Conservation (phyloP, 257 asterid species). For the Knoxia roxburghii region DNA sequence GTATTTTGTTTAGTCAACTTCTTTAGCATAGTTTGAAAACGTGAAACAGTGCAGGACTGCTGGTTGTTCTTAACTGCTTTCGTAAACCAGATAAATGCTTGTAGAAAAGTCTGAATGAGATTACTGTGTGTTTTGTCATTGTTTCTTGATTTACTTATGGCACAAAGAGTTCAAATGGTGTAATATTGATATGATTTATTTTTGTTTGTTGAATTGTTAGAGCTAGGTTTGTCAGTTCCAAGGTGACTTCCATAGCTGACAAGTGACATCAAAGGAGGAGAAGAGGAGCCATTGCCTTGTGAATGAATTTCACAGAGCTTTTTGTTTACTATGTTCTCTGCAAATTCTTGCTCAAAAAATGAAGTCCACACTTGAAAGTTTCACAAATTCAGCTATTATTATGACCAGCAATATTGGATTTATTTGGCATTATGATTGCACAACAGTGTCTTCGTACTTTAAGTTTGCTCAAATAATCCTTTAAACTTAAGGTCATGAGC, state of each 20-base stretch:
- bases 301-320: slow-evolving; percentile 28
- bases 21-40: not conserved
- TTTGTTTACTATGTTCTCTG: slow-evolving; percentile 9
- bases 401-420: slow-evolving; percentile 1
- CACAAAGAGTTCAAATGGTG: not conserved
- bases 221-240: slow-evolving; percentile 83
- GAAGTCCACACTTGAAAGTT: slow-evolving; percentile 19
- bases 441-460: not conserved
- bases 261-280: too few species aligned
- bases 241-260: slow-evolving; percentile 62
- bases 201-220: slow-evolving; percentile 46
- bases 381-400: slow-evolving; percentile 6
- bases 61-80: not conserved
- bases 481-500: too few species aligned
- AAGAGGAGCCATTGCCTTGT: slow-evolving; percentile 24
- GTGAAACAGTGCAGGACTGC: not conserved
- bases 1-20: not conserved
- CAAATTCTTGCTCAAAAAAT: slow-evolving; percentile 6
- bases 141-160: not conserved
- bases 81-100: not conserved
- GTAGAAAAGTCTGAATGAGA: too few species aligned
- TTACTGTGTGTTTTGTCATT: not conserved
- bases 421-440: not conserved
- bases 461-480: too few species aligned
- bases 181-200: slow-evolving; percentile 39